Conservation (phyloP, 164 flowering plant species). For the Piper longum region DNA sequence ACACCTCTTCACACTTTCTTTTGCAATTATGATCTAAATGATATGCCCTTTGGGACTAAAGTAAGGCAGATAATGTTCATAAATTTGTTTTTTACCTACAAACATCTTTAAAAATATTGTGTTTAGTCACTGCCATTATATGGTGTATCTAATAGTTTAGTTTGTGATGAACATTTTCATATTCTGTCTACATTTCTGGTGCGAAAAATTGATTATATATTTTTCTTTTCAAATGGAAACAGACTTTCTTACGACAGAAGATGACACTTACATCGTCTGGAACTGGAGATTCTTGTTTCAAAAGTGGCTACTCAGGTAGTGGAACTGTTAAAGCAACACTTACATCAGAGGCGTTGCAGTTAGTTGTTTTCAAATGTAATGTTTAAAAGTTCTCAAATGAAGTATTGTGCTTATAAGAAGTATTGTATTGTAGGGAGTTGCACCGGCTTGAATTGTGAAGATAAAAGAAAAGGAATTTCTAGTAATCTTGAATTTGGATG, state of each 20-base stretch:
- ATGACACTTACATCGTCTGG: constrained; percentile 45
- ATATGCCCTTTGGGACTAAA: constrained; percentile 97
- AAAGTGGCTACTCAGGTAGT: constrained; percentile 10
- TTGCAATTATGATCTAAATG: constrained; percentile 85
- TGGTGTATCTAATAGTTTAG: not conserved
- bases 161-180: not conserved
- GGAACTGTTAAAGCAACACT: constrained; percentile 5
- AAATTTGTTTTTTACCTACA: no score
- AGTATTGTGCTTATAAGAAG: no score
- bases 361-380: no score
- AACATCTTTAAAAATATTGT: no score
- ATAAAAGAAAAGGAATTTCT: constrained; percentile 14
- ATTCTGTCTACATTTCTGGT: constrained; percentile 8
- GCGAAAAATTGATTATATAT: constrained; percentile 16
- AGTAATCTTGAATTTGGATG: constrained; percentile 11
- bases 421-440: constrained; percentile 1
- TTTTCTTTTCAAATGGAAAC: constrained; percentile 5
- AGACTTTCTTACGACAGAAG: constrained; percentile 93
- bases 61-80: constrained; percentile 18
- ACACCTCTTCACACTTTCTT: constrained; percentile 91
- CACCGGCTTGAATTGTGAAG: constrained; percentile 6
- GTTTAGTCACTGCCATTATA: not conserved
- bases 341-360: no score
- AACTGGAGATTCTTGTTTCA: constrained; percentile 13
- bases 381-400: no score